Evolutionary conservation across 768 basidiomycete genomes (phyloP), one percentile per base, ranked within the genome.

Genomic region (Rhodosporidiobolus sp.): DNA sequence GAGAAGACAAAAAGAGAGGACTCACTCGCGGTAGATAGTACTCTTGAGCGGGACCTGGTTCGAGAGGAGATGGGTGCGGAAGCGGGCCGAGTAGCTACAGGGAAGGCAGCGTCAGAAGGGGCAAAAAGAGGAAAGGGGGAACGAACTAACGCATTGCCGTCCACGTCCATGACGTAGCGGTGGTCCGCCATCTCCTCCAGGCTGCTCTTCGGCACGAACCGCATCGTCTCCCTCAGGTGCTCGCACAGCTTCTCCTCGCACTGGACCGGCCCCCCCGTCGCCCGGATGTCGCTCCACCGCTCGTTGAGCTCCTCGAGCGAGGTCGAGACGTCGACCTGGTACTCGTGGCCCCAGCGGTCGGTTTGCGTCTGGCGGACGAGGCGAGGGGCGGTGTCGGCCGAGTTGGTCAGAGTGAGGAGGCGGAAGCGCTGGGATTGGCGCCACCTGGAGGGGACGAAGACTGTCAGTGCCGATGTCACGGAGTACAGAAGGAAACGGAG

Each of bases 61-160:
- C 35, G 63, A 65, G 26, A 62, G 16, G 60, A 75, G 65, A 8
- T 71, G 63, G 10, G 69, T 49, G 60, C 35, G 46, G 59, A 62
- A 60, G 11, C 50, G 20, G 12, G 34, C 67, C 11, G 53, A 68
- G 30, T n/a, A 28, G 38, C 16, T 56, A 28, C 17, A 50, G 17
- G 49, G 49, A 7, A 20, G 17, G 49, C 9, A 26, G 17, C 7
- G 49, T 49, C 49, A 49, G 22, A 9, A 43, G 17, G 7, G 14
- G 35, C 45, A 19, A 20, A 28, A 30, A n/a, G n/a, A n/a, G n/a
- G 52, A 52, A 52, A 49, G 32, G 43, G 55, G 49, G 10, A 65
- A 2, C 88, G 85, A 85, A 91, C 87, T 80, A 94, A 97, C 26
- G 90, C 88, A 90, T 93, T 94, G 17, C 94, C 94, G 78, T 96